These are phyloP conservation scores for Pleurotus pulmonarius DNA, from an alignment of 768 basidiomycete species.

Conservation along the genomic window DNA sequence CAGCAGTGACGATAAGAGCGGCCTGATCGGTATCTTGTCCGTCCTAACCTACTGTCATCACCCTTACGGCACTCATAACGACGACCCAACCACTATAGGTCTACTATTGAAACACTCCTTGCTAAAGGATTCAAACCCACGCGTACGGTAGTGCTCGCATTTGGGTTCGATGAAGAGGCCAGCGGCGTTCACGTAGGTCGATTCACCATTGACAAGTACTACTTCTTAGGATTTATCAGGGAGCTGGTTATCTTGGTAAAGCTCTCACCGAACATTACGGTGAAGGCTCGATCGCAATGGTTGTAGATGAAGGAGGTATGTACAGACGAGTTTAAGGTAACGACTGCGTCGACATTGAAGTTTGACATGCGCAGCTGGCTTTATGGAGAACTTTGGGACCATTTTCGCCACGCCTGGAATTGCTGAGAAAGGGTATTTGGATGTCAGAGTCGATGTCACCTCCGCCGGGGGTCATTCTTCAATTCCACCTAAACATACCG, in stretches of 20 bases:
- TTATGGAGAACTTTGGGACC: conserved; percentile 44
- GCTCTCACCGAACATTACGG: conserved; percentile 63
- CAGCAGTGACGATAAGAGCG: conserved; percentile 70
- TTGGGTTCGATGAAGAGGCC: conserved; percentile 78
- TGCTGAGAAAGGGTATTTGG: conserved; percentile 70
- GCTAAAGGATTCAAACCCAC: conserved; percentile 60
- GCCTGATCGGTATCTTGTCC: conserved; percentile 65
- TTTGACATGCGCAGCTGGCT: conserved; percentile 28
- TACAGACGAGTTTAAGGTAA: background rate
- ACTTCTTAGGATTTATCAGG: conserved; percentile 30
- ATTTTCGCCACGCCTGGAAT: conserved; percentile 60
- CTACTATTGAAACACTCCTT: conserved; percentile 62
- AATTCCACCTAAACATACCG: conserved; percentile 79
- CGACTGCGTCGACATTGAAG: background rate
- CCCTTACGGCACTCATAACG: background rate
- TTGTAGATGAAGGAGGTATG: conserved; percentile 87
- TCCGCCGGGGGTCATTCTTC: conserved; percentile 84
- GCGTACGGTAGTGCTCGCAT: conserved; percentile 58
- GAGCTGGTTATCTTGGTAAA: conserved; percentile 45
- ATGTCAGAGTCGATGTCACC: conserved; percentile 61
- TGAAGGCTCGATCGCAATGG: conserved; percentile 63
- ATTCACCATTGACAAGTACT: background rate
- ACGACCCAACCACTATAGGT: conserved; percentile 22
- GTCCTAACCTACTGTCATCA: conserved; percentile 4
- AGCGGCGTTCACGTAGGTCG: conserved; percentile 40